phyloP scores from a whole-genome alignment of 169 alveolate genomes.

The Plasmodium vinckei region DNA sequence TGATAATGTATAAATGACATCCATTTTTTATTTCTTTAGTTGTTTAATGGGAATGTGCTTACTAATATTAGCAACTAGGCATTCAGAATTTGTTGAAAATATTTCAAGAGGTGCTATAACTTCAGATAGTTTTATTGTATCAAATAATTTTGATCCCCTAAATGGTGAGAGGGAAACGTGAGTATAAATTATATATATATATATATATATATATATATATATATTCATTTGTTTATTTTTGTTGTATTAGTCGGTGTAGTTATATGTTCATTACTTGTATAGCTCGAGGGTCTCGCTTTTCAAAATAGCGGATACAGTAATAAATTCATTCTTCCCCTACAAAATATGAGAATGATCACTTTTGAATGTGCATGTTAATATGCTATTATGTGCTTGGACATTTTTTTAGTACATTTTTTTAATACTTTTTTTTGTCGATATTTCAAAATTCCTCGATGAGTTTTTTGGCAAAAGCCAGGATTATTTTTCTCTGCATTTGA shows the following conservation, averaged over 20 bases:
- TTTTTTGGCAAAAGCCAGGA: slow-evolving; percentile 23
- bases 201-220: too few relatives aligned
- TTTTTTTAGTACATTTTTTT: neutral
- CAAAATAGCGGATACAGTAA: slow-evolving; percentile 52
- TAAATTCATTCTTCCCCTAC: slow-evolving; percentile 47
- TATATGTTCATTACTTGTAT: slow-evolving; percentile 20
- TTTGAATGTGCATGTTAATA: too few relatives aligned
- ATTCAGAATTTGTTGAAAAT: slow-evolving; percentile 63
- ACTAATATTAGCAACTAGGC: slow-evolving; percentile 57
- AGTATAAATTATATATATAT: too few relatives aligned
- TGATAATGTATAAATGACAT: too few relatives aligned
- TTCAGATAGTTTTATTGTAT: slow-evolving; percentile 25
- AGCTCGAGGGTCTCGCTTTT: slow-evolving; percentile 33
- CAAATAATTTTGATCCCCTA: slow-evolving; percentile 59
- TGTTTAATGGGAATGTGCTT: neutral
- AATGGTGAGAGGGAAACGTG: neutral
- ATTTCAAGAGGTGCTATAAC: slow-evolving; percentile 51
- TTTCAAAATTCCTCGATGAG: slow-evolving; percentile 59
- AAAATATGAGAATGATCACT: neutral
- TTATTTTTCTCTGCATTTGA: slow-evolving; percentile 36
- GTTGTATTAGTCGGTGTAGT: too few relatives aligned
- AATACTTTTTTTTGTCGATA: slow-evolving; percentile 65
- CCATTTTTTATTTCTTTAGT: neutral
- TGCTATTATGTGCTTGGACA: neutral
- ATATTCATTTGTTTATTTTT: too few relatives aligned